These are phyloP conservation scores for Psophocarpus tetragonolobus DNA, from an alignment of 306 rosid genomes.

Conservation along the genomic window DNA sequence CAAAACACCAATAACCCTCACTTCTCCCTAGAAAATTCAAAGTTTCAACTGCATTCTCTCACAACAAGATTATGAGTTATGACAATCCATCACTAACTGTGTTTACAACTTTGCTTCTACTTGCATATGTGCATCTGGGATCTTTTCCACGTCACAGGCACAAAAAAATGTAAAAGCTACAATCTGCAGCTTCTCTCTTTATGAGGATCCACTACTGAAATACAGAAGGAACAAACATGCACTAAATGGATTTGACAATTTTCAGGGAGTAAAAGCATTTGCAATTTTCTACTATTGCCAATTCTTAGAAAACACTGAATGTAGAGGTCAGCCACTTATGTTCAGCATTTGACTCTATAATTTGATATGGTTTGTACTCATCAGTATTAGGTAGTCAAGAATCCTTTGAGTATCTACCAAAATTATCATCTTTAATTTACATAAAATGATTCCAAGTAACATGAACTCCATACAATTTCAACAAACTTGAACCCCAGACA, in stretches of 20 bases:
- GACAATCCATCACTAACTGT: neutral
- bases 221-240: neutral
- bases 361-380: neutral
- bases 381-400: neutral
- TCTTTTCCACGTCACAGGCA: neutral
- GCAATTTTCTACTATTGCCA: slow-evolving; percentile 7
- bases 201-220: neutral
- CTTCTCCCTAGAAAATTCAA: neutral
- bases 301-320: neutral
- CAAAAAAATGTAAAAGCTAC: neutral
- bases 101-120: neutral
- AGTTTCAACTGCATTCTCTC: neutral
- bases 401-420: neutral
- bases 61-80: neutral
- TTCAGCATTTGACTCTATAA: neutral
- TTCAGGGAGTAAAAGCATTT: neutral
- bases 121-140: neutral
- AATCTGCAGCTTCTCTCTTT: neutral
- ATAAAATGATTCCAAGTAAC: neutral
- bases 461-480: neutral
- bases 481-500: neutral
- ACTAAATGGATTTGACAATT: neutral
- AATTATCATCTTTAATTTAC: neutral
- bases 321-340: neutral
- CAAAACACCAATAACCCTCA: neutral